A percentile compares a stretch with the other conserved stretches of the same genome.
Evolutionary conservation across 2,329 filamentous ascomycete genomes (phyloP).

Genomic region (Endothia cerciana): DNA sequence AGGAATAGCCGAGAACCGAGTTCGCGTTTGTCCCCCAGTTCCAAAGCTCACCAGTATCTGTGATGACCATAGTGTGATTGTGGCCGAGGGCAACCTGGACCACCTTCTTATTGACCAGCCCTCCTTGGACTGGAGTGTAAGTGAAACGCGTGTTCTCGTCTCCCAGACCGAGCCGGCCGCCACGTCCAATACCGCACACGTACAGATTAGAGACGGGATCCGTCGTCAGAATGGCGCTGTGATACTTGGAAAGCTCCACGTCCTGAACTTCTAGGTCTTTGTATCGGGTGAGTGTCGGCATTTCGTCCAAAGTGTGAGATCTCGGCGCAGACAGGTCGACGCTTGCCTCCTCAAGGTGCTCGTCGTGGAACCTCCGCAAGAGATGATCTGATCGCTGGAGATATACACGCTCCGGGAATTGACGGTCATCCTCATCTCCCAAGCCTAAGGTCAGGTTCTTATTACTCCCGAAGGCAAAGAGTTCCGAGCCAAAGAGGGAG

Average conservation of each 20-base stretch:
- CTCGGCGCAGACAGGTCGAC: slow-evolving; percentile 40
- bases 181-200: slow-evolving; percentile 88
- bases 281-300: slow-evolving; percentile 75
- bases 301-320: slow-evolving; percentile 47
- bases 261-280: slow-evolving; percentile 78
- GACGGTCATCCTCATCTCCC: slow-evolving; percentile 93
- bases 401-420: slow-evolving; percentile 84
- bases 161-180: slow-evolving; percentile 85
- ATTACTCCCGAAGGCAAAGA: slow-evolving; percentile 95
- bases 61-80: slow-evolving; percentile 86
- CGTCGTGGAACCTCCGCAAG: slow-evolving; percentile 71
- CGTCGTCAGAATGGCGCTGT: slow-evolving; percentile 84
- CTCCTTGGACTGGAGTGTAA: slow-evolving; percentile 80
- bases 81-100: slow-evolving; percentile 82
- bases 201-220: slow-evolving; percentile 91
- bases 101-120: slow-evolving; percentile 75
- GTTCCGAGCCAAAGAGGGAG: slow-evolving; percentile 68
- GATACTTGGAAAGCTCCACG: slow-evolving; percentile 85
- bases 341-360: slow-evolving; percentile 59
- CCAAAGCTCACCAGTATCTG: slow-evolving; percentile 85
- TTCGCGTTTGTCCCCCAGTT: slow-evolving; percentile 91
- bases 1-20: slow-evolving; percentile 82
- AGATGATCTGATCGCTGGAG: slow-evolving; percentile 79
- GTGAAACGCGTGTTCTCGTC: slow-evolving; percentile 88
- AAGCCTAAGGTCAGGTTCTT: slow-evolving; percentile 92